Percentiles rank a stretch among this genome's conserved stretches.
phyloP scores from a whole-genome alignment of 2,329 filamentous ascomycete genomes.

The Colletotrichum tanaceti region DNA sequence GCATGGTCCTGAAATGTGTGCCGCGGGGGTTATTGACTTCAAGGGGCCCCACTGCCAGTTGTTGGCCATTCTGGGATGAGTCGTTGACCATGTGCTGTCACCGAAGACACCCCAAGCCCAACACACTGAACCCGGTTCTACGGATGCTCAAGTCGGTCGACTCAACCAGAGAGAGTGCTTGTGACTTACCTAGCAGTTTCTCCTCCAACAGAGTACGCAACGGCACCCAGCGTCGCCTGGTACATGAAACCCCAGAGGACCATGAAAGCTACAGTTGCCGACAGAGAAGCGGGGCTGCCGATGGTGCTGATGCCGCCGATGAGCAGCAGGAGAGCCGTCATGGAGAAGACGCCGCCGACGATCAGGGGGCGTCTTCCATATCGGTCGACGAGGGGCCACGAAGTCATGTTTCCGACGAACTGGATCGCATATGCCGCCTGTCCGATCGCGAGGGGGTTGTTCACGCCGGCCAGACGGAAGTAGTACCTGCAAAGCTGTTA shows the following conservation, averaged over 20 bases:
- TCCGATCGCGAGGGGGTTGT: constrained; percentile 46
- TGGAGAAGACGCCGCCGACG: constrained; percentile 45
- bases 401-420: constrained; percentile 47
- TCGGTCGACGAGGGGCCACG: constrained; percentile 48
- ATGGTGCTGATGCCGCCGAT: constrained; percentile 49
- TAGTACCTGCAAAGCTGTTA: constrained; percentile 41
- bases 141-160: background rate
- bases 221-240: constrained; percentile 46
- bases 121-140: background rate
- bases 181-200: constrained; percentile 45
- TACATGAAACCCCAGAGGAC: constrained; percentile 46
- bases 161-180: background rate
- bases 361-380: constrained; percentile 48
- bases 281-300: constrained; percentile 41
- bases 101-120: background rate
- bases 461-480: constrained; percentile 46
- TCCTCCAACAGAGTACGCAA: constrained; percentile 48
- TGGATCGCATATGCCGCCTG: constrained; percentile 48
- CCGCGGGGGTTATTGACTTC: constrained; percentile 69
- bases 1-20: constrained; percentile 69
- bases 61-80: background rate
- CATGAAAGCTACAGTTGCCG: constrained; percentile 47
- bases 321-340: constrained; percentile 46
- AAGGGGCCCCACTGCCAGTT: constrained; percentile 25
- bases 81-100: background rate